phyloP scores from a whole-genome alignment of 2,329 filamentous ascomycete genomes.

The Pseudocercospora macadamiae region DNA sequence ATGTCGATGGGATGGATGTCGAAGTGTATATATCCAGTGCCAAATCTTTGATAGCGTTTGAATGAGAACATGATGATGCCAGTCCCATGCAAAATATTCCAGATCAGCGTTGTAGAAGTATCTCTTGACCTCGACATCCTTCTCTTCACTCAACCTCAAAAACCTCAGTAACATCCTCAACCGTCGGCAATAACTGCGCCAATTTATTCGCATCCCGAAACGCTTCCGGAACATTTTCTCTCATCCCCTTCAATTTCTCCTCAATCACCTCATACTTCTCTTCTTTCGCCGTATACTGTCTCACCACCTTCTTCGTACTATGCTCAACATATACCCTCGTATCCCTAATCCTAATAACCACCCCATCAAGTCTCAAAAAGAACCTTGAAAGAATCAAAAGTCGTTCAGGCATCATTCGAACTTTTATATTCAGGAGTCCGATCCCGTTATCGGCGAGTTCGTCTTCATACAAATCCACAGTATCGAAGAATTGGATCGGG shows the following conservation, averaged over 20 bases:
- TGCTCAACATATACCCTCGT: constrained; percentile 94
- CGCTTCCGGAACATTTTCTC: constrained; percentile 74
- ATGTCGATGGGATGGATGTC: too few relatives aligned
- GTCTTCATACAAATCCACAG: constrained; percentile 94
- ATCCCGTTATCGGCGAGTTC: constrained; percentile 98
- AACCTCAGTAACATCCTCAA: constrained; percentile 68
- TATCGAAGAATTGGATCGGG: constrained; percentile 94
- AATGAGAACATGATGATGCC: too few relatives aligned
- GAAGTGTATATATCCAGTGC: too few relatives aligned
- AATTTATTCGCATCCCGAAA: constrained; percentile 80
- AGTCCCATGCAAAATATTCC: too few relatives aligned
- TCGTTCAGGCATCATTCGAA: constrained; percentile 87
- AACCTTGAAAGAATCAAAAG: constrained; percentile 83
- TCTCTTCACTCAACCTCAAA: constrained; percentile 34
- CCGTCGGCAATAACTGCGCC: constrained; percentile 67
- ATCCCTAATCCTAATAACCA: constrained; percentile 83
- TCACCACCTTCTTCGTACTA: constrained; percentile 72
- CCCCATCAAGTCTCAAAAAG: constrained; percentile 91
- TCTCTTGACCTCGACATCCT: too few relatives aligned
- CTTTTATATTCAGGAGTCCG: constrained; percentile 83
- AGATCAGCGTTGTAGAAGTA: too few relatives aligned
- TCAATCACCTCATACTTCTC: constrained; percentile 76
- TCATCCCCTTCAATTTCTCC: constrained; percentile 56
- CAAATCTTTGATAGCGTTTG: too few relatives aligned
- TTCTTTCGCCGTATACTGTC: constrained; percentile 91